Percentiles rank a stretch among this genome's conserved stretches.
Conservation (phyloP, 2,329 filamentous ascomycete species). For the Balansia obtecta region DNA sequence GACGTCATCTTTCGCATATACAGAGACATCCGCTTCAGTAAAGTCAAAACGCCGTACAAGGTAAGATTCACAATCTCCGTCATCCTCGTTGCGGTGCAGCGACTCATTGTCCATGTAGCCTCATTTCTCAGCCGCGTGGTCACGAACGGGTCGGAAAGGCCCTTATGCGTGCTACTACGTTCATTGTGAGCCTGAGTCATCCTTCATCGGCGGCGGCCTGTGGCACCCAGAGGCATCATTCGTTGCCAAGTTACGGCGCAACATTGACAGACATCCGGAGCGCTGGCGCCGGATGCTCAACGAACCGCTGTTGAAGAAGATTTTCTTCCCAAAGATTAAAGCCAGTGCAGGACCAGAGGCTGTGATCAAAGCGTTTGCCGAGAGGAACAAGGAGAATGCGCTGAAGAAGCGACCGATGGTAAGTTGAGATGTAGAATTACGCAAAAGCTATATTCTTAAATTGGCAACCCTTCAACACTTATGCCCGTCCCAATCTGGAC, state of each 20-base stretch:
- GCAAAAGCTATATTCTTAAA: background rate
- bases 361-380: constrained; percentile 57
- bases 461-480: background rate
- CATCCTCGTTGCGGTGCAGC: no score
- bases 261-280: constrained; percentile 61
- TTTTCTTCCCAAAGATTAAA: constrained; percentile 43
- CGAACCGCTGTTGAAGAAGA: constrained; percentile 45
- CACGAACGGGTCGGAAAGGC: constrained; percentile 74
- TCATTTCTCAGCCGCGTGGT: constrained; percentile 78
- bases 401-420: constrained; percentile 83
- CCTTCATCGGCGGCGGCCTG: constrained; percentile 68
- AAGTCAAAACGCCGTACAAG: constrained; percentile 82
- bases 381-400: constrained; percentile 58
- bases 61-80: constrained; percentile 27
- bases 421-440: background rate
- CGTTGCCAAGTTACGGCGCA: constrained; percentile 55
- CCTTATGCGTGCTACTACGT: constrained; percentile 84
- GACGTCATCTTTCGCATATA: constrained; percentile 84
- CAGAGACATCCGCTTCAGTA: constrained; percentile 72
- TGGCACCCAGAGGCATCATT: constrained; percentile 63
- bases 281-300: constrained; percentile 57
- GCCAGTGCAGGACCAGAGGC: constrained; percentile 29
- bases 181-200: constrained; percentile 60
- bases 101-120: constrained; percentile 32
- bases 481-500: no score